phyloP scores from a whole-genome alignment of 2,329 filamentous ascomycete species.

The Pseudogymnoascus sp. region DNA sequence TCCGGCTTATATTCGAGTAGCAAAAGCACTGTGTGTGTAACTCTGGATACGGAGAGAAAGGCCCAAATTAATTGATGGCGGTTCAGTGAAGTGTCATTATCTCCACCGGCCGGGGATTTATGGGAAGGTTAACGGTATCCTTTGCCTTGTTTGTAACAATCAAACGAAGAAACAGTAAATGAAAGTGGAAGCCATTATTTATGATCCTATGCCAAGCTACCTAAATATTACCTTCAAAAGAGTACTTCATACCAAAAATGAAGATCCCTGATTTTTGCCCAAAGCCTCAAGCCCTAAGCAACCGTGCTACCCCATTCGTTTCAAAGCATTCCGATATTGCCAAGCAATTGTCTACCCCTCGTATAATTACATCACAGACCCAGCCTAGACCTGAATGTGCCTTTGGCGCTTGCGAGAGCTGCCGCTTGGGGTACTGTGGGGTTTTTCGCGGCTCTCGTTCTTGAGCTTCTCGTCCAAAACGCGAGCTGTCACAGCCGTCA shows the following conservation, averaged over 20 bases:
- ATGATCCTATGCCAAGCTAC: background rate
- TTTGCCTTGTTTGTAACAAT: background rate
- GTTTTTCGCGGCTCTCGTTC: slow-evolving; percentile 53
- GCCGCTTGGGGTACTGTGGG: slow-evolving; percentile 24
- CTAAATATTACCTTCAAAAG: background rate
- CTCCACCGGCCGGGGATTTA: background rate
- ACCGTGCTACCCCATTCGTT: background rate
- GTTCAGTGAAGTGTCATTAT: background rate
- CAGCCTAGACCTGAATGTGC: background rate
- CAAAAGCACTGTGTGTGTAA: background rate
- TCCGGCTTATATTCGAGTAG: background rate
- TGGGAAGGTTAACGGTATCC: background rate
- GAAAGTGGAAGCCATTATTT: background rate
- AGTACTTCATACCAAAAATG: background rate
- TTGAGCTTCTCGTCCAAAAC: slow-evolving; percentile 61
- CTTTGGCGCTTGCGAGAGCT: slow-evolving; percentile 7
- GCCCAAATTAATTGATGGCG: background rate
- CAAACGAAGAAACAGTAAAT: background rate
- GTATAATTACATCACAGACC: background rate
- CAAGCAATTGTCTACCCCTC: slow-evolving; percentile 3
- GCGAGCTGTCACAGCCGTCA: slow-evolving; percentile 40
- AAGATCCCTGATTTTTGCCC: background rate
- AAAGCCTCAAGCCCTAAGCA: background rate
- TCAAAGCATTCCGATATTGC: background rate
- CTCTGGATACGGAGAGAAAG: slow-evolving; percentile 4